A percentile compares a stretch with the other conserved stretches of the same genome.
Conservation (phyloP, 148 eudicot species). For the Rhododendron simsii region DNA sequence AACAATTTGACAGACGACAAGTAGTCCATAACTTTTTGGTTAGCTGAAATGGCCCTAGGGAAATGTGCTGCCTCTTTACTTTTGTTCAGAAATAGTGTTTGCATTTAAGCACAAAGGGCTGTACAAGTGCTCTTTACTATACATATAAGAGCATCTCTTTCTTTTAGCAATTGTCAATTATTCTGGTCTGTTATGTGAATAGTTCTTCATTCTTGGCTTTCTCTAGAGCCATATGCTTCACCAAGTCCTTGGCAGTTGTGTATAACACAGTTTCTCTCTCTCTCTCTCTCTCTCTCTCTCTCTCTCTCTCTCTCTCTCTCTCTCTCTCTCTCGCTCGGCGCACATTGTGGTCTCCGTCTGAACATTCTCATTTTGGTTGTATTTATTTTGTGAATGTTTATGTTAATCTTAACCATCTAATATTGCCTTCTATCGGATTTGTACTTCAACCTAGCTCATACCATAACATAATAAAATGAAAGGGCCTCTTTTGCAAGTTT, state of each 20-base stretch:
- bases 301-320: background rate
- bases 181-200: background rate
- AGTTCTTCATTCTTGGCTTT: background rate
- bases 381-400: background rate
- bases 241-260: background rate
- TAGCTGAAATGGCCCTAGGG: too few relatives aligned
- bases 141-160: background rate
- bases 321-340: background rate
- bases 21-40: too few relatives aligned
- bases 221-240: background rate
- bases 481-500: background rate
- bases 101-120: background rate
- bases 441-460: background rate
- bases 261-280: background rate
- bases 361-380: background rate
- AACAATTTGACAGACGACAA: too few relatives aligned
- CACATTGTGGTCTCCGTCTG: background rate
- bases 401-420: background rate
- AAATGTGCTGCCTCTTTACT: background rate
- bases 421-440: background rate
- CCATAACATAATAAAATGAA: background rate
- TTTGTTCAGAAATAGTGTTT: too few relatives aligned
- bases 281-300: background rate
- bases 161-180: background rate
- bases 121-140: background rate